A percentile compares a stretch with the other conserved stretches of the same genome.
Conservation (phyloP, 108 stramenopile species). For the Cyclotella kingstonii region DNA sequence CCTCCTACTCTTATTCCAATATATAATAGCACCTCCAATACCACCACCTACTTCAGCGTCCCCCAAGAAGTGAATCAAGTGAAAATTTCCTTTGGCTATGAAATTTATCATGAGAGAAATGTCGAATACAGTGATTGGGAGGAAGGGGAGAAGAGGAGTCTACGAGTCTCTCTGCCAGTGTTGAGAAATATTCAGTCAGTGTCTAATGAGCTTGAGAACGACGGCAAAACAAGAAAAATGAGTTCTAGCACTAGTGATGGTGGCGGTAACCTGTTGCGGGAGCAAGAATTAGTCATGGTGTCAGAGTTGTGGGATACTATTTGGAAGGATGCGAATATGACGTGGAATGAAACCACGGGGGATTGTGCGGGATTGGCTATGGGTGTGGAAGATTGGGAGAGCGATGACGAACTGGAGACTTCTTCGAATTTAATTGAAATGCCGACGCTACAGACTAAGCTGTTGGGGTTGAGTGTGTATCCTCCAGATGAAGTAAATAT, state of each 20-base stretch:
- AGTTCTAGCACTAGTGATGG: background rate
- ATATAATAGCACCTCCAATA: constrained; percentile 25
- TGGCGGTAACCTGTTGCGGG: background rate
- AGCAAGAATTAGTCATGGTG: constrained; percentile 26
- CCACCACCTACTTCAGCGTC: constrained; percentile 17
- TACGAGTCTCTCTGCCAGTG: background rate
- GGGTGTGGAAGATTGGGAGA: constrained; percentile 3
- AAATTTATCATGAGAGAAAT: constrained; percentile 24
- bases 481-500: constrained; percentile 27
- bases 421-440: background rate
- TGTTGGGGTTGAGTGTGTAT: constrained; percentile 19
- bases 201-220: background rate
- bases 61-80: constrained; percentile 27
- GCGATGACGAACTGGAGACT: background rate
- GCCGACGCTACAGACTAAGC: constrained; percentile 4
- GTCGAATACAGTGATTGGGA: constrained; percentile 9
- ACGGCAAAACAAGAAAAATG: background rate
- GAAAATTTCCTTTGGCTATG: constrained; percentile 29
- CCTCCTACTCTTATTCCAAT: constrained; percentile 21
- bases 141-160: background rate
- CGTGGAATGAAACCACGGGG: constrained; percentile 7
- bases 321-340: constrained; percentile 27
- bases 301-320: constrained; percentile 25
- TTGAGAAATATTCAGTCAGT: constrained; percentile 9
- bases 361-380: constrained; percentile 25